Conservation (phyloP, 768 basidiomycete species). For the Hericium erinaceus region DNA sequence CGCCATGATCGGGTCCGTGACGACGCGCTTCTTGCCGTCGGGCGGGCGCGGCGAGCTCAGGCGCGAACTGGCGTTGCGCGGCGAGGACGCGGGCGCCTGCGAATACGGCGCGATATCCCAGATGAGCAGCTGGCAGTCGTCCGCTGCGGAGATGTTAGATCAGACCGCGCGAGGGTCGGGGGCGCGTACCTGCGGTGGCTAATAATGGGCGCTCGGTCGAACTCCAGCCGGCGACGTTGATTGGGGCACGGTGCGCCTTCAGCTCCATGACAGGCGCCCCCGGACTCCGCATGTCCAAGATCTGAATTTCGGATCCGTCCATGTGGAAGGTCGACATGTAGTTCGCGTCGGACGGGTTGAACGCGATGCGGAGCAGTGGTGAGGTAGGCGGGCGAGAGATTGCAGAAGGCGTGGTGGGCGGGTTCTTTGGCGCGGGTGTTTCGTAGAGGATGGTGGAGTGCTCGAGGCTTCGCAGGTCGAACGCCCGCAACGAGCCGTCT, state of each 20-base stretch:
- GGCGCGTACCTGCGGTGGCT: constrained; percentile 68
- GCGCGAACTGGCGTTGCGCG: constrained; percentile 58
- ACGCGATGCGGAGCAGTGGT: constrained; percentile 78
- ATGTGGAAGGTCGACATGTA: constrained; percentile 97
- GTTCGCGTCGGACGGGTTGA: constrained; percentile 86
- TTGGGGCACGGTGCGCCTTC: constrained; percentile 67
- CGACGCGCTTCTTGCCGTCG: constrained; percentile 64
- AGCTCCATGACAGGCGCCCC: constrained; percentile 93
- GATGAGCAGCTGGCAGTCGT: constrained; percentile 88
- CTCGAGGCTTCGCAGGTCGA: constrained; percentile 92
- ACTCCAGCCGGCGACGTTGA: constrained; percentile 91
- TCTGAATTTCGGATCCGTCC: constrained; percentile 83
- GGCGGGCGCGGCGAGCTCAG: constrained; percentile 68
- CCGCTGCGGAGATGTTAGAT: constrained; percentile 39
- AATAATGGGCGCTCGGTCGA: constrained; percentile 74
- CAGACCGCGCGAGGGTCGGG: neutral
- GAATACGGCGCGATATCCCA: constrained; percentile 79
- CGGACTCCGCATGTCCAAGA: constrained; percentile 94
- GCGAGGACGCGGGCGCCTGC: constrained; percentile 49
- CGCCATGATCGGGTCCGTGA: constrained; percentile 76
- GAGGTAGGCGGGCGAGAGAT: constrained; percentile 67
- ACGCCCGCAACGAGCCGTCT: constrained; percentile 92
- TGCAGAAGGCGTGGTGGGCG: constrained; percentile 48
- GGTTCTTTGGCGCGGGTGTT: constrained; percentile 72
- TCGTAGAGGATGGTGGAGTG: constrained; percentile 99